Evolutionary conservation across 2,329 filamentous ascomycete species (phyloP), one percentile per base, ranked within the genome.

Genomic region (Cladosporium colombiae): DNA sequence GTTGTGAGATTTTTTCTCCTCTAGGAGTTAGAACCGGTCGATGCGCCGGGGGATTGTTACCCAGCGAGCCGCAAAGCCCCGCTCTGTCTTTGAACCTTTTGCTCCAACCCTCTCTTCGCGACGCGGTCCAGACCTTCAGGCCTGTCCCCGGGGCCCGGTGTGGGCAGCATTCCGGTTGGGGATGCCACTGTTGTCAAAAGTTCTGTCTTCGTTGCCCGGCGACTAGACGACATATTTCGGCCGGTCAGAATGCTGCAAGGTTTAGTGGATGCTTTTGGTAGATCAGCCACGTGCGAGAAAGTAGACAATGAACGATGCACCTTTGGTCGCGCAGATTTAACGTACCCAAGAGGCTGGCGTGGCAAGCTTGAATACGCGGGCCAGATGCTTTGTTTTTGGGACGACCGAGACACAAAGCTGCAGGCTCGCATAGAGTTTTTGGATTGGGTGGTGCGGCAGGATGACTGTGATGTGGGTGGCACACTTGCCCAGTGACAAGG

Each of bases 51-150:
- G 56, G 7, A 49, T 25, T 53, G 18, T 33, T 53, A 33, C 31
- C 44, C 46, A 62, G 59, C 59, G 37, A n/a, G n/a, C 50, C 61
- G 61, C 33, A 27, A 63, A 63, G 61, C 61, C 61, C 61, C 61
- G 61, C 61, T 23, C 61, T 44, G 18, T n/a, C 23, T 23, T 18
- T 6, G 49, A 62, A 62, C 21, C 33, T 62, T 60, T 49, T 60
- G 25, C 57, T 60, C 55, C 55, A 58, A 35, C 55, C 16, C 14
- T 58, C 21, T 49, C 40, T 59, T 35, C 31, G 27, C 52, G 52
- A 55, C 18, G 40, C 58, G 58, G 40, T 23, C 58, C 40, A 61
- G 40, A 44, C 58, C 37, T 50, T 8, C 40, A 46, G n/a, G 40
- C 40, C 10, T 10, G 40, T 46, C 8, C 40, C 37, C 57, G 57